Evolutionary conservation across 2,329 filamentous ascomycete species (phyloP).

Genomic region (Tothia fuscella): DNA sequence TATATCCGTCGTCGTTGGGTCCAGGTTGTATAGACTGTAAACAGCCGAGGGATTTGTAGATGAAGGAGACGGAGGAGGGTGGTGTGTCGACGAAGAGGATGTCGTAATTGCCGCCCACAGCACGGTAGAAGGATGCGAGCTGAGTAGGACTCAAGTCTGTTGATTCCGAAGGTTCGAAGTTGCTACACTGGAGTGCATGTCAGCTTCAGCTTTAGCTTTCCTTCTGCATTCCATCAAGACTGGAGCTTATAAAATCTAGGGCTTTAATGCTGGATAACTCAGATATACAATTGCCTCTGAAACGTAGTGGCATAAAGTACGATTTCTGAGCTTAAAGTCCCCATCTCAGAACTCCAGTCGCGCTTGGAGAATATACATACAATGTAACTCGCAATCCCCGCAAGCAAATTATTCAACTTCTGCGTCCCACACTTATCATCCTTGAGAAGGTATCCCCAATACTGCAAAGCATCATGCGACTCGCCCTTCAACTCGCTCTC

Average conservation of each 20-base stretch:
- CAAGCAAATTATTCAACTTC: conserved; percentile 32
- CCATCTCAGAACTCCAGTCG: neutral
- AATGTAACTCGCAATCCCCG: conserved; percentile 35
- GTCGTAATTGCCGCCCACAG: conserved; percentile 35
- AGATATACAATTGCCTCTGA: too few relatives aligned
- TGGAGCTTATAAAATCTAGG: too few relatives aligned
- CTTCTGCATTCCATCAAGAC: too few relatives aligned
- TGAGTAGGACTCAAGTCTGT: conserved; percentile 37
- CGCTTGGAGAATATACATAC: conserved; percentile 25
- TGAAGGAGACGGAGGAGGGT: conserved; percentile 68
- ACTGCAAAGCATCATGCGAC: conserved; percentile 36
- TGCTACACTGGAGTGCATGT: conserved; percentile 22
- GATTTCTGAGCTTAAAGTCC: neutral
- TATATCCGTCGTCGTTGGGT: conserved; percentile 51
- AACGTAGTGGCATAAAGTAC: too few relatives aligned
- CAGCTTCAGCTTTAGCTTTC: too few relatives aligned
- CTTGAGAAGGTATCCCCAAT: conserved; percentile 40
- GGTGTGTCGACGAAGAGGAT: conserved; percentile 66
- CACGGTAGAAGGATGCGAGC: conserved; percentile 37
- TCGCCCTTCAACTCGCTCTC: too few relatives aligned
- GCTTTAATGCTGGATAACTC: too few relatives aligned
- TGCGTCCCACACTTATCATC: conserved; percentile 39
- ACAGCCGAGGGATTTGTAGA: conserved; percentile 85
- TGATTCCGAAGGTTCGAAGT: conserved; percentile 31
- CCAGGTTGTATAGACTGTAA: conserved; percentile 75